Conservation (phyloP, 116 monocot species). For the Papilionanthe hybrid region DNA sequence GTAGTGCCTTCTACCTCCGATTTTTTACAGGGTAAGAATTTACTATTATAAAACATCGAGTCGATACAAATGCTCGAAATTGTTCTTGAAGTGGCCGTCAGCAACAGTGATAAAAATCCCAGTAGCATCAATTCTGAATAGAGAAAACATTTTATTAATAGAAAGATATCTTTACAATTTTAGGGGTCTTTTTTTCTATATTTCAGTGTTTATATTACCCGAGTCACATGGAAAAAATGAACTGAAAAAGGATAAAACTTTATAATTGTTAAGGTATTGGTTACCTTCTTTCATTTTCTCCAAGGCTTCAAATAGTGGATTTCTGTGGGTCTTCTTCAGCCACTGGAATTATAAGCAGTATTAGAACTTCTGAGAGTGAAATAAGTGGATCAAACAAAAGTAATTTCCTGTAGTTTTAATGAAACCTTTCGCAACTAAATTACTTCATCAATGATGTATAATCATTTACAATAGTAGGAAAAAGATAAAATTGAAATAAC, state of each 20-base stretch:
- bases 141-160: background rate
- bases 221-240: background rate
- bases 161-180: background rate
- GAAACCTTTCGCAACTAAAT: background rate
- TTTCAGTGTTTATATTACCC: background rate
- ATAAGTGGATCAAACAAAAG: background rate
- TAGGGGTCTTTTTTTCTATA: background rate
- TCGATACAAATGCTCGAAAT: constrained; percentile 86
- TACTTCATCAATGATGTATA: background rate
- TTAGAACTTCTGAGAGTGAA: background rate
- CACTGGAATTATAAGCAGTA: constrained; percentile 42
- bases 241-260: background rate
- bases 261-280: background rate
- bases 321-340: constrained; percentile 86
- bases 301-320: constrained; percentile 83
- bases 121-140: constrained; percentile 87
- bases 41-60: constrained; percentile 75
- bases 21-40: constrained; percentile 74
- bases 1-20: constrained; percentile 43
- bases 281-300: constrained; percentile 99
- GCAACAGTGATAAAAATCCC: constrained; percentile 89
- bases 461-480: background rate
- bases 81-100: constrained; percentile 78
- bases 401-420: background rate
- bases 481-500: background rate